Evolutionary conservation across 768 basidiomycete genomes (phyloP).

Genomic region (Suillus plorans): DNA sequence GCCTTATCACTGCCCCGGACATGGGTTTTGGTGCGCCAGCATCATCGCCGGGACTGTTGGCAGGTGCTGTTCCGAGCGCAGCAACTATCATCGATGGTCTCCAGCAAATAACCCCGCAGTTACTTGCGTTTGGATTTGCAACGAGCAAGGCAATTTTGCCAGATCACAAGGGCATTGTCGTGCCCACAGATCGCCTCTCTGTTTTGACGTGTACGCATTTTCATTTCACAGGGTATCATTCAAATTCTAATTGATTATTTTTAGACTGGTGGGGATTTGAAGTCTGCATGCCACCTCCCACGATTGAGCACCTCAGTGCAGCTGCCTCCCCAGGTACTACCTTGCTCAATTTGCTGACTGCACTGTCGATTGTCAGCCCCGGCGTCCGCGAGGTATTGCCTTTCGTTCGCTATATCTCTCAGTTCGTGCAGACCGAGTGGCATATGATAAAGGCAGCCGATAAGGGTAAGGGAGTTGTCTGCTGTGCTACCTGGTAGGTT

Average conservation of each 20-base stretch:
- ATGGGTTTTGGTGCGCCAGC: conserved; percentile 76
- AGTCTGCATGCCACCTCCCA: conserved; percentile 69
- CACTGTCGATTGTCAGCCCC: conserved; percentile 63
- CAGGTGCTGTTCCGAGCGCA: conserved; percentile 75
- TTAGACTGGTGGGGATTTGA: conserved; percentile 93
- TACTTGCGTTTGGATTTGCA: conserved; percentile 77
- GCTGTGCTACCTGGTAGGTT: conserved; percentile 82
- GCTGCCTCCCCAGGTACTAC: conserved; percentile 56
- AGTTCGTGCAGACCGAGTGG: conserved; percentile 79
- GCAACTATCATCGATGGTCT: conserved; percentile 70
- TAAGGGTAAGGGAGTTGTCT: conserved; percentile 76
- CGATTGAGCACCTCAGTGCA: conserved; percentile 60
- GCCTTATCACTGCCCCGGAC: conserved; percentile 58
- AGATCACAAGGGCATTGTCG: conserved; percentile 68
- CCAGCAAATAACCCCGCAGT: conserved; percentile 68
- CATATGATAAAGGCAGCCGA: conserved; percentile 60
- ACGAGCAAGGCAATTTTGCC: conserved; percentile 64
- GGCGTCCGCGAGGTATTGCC: conserved; percentile 84
- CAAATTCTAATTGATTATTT: conserved; percentile 9
- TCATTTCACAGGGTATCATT: background rate
- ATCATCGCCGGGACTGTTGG: conserved; percentile 62
- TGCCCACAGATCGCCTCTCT: conserved; percentile 76
- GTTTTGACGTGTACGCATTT: conserved; percentile 68
- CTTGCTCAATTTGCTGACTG: conserved; percentile 74
- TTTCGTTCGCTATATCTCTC: conserved; percentile 79